These are phyloP conservation scores for Lindgomyces ingoldianus DNA, from an alignment of 495 filamentous ascomycete species.

Conservation along the genomic window DNA sequence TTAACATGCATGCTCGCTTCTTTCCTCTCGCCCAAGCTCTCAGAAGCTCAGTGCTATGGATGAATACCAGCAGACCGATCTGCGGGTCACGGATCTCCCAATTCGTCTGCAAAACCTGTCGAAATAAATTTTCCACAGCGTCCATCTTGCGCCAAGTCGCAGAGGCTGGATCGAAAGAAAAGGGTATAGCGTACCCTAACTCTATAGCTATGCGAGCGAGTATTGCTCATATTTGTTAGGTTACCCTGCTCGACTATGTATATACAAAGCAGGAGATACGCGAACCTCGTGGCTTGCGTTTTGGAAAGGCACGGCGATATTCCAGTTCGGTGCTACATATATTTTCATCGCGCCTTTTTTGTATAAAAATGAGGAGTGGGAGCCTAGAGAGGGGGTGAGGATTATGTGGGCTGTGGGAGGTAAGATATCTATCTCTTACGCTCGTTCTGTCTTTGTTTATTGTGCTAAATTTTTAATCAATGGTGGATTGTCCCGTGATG, in stretches of 20 bases:
- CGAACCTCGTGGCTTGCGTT: constrained; percentile 18
- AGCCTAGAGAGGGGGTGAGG: constrained; percentile 16
- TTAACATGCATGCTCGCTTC: constrained; percentile 27
- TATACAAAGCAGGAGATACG: constrained; percentile 30
- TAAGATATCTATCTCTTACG: constrained; percentile 12
- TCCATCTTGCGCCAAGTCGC: constrained; percentile 14
- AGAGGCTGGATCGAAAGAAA: not conserved
- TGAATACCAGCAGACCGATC: not conserved
- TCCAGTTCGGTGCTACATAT: constrained; percentile 8
- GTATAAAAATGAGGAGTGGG: constrained; percentile 21
- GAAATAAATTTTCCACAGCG: constrained; percentile 22
- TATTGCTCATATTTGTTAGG: not conserved
- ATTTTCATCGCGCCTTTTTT: constrained; percentile 9
- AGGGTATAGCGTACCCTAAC: not conserved
- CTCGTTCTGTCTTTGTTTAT: too few species aligned
- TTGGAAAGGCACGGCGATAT: constrained; percentile 23
- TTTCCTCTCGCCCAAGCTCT: constrained; percentile 3
- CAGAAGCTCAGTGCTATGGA: constrained; percentile 11
- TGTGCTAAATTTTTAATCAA: not conserved
- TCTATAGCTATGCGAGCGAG: not conserved
- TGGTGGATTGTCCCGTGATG: too few species aligned
- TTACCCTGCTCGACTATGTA: constrained; percentile 14
- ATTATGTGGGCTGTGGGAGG: constrained; percentile 3
- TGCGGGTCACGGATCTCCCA: not conserved
- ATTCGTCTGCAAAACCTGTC: constrained; percentile 16